Base-by-base conservation (phyloP, 139 green algal genomes). In the Yamagishiella unicocca region DNA sequence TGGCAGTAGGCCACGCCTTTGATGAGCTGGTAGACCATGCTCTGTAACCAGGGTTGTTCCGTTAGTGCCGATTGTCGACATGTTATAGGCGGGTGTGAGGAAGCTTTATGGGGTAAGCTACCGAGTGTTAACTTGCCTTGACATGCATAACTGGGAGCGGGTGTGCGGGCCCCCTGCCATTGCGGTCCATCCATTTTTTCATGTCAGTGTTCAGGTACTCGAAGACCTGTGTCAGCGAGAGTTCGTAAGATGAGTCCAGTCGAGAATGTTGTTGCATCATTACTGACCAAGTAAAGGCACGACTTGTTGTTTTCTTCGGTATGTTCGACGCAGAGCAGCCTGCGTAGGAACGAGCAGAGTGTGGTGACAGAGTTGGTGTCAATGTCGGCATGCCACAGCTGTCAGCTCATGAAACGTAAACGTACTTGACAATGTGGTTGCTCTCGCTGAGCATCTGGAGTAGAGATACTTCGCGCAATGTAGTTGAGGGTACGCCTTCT, bases 101-200 rank as follows among this genome's bases (percentile, higher is more conserved):
- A n/a, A n/a, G n/a, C n/a, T n/a, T n/a, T n/a, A n/a, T n/a, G n/a
- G n/a, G n/a, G n/a, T n/a, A n/a, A n/a, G n/a, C n/a, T n/a, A n/a
- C n/a, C n/a, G n/a, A n/a, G n/a, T n/a, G n/a, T n/a, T n/a, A 58
- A 10, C 45, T 37, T 43, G 95, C 93, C 95, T 98, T 98, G 80
- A 98, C 87, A 8, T 94, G 75, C 33, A 83, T 43, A 0, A 92
- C 90, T 8, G 90, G 66, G 37, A 97, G 84, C 1, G 94, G 94
- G 84, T 95, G 72, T 2, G 90, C 68, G 2, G 95, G 95, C 2
- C 97, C 96, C 43, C 96, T 97, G 54, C 97, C 96, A 76, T 94
- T 96, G 50, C 94, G 89, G 92, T 99, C 98, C 98, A 99, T 99
- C 92, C 95, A 99, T 89, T 99, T 98, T 93, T 99, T 99, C 25